These are phyloP conservation scores for Bolboschoenoplectus hybrid DNA, from an alignment of 202 grass and related monocot genomes.

Conservation along the genomic window DNA sequence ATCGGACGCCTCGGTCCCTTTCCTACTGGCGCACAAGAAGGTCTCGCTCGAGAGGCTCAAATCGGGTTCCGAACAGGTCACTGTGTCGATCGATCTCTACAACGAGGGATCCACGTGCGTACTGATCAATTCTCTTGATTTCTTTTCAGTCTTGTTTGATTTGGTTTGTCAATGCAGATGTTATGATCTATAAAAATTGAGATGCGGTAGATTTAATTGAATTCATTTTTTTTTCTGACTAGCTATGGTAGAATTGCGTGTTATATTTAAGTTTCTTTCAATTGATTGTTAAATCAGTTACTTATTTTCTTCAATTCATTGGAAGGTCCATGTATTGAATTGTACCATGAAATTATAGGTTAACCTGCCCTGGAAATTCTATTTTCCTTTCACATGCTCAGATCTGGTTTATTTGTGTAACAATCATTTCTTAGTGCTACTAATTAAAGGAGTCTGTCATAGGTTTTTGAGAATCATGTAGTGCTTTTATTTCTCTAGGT, in stretches of 20 bases:
- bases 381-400: not conserved
- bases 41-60: constrained; percentile 70
- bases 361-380: not conserved
- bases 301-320: not conserved
- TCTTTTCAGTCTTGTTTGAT: not conserved
- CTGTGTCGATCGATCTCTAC: constrained; percentile 90
- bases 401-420: constrained; percentile 21
- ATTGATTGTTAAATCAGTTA: constrained; percentile 1
- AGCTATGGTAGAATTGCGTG: constrained; percentile 10
- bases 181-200: constrained; percentile 24
- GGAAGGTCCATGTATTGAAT: not conserved
- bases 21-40: constrained; percentile 95
- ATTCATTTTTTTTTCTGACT: not conserved
- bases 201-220: not conserved
- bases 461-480: not conserved
- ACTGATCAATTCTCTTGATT: not conserved
- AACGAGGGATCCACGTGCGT: constrained; percentile 93
- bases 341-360: constrained; percentile 5
- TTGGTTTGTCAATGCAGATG: not conserved
- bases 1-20: constrained; percentile 62
- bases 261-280: not conserved
- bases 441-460: not conserved
- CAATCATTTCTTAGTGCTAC: not conserved
- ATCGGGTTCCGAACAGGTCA: constrained; percentile 78
- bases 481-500: not conserved